Percentiles rank a stretch among this genome's conserved stretches.
These are phyloP conservation scores for Dactylis glomerata DNA, from an alignment of 176 grass and related monocot genomes.

Conservation along the genomic window DNA sequence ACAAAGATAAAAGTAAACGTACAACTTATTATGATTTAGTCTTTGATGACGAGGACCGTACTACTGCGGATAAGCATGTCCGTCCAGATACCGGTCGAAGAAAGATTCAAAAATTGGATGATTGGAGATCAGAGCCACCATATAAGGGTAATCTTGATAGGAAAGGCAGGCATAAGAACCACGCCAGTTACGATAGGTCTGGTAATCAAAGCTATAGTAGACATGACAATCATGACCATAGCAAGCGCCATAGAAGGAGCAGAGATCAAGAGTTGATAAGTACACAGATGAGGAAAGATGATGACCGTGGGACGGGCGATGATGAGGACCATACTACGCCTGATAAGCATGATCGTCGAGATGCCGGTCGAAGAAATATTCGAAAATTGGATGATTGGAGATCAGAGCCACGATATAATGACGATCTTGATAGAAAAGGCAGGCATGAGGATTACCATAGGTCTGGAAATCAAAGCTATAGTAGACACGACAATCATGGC, in stretches of 20 bases:
- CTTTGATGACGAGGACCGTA: conserved; percentile 45
- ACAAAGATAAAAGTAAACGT: conserved; percentile 30
- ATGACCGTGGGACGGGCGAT: no score
- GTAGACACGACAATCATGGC: conserved; percentile 27
- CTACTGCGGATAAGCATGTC: conserved; percentile 20
- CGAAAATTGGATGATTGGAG: conserved; percentile 28
- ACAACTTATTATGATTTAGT: conserved; percentile 73
- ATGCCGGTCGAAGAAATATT: conserved; percentile 38
- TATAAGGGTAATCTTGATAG: neutral
- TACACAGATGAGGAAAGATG: conserved; percentile 37
- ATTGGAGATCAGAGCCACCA: conserved; percentile 26
- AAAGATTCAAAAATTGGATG: conserved; percentile 41
- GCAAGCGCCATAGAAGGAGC: conserved; percentile 29
- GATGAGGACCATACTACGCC: conserved; percentile 27
- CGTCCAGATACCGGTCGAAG: conserved; percentile 6
- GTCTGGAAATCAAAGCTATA: conserved; percentile 18
- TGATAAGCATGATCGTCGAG: conserved; percentile 17
- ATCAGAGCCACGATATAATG: conserved; percentile 8
- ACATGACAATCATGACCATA: conserved; percentile 34
- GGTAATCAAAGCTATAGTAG: conserved; percentile 14
- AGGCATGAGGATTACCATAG: conserved; percentile 30
- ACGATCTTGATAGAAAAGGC: conserved; percentile 17
- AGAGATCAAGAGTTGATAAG: conserved; percentile 24
- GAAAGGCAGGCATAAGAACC: conserved; percentile 28
- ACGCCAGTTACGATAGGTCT: conserved; percentile 13